Percentiles rank a stretch among this genome's conserved stretches.
phyloP scores from a whole-genome alignment of 805 yeast genomes.

The Dipodascopsis tothii region DNA sequence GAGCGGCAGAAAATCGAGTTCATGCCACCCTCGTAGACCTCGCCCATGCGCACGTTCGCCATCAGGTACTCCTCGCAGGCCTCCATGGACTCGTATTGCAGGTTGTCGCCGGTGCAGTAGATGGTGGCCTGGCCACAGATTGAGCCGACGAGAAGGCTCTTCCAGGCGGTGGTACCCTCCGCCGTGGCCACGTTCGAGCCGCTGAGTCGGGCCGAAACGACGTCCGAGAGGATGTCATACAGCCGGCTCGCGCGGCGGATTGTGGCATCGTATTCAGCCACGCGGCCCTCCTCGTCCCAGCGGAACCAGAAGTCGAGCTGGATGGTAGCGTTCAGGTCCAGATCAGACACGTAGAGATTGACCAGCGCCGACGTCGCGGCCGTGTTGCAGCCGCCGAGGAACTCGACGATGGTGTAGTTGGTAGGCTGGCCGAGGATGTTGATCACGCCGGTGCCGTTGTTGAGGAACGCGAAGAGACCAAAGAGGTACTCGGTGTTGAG shows the following conservation, averaged over 20 bases:
- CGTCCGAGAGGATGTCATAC: background rate
- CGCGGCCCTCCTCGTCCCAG: background rate
- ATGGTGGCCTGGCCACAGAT: background rate
- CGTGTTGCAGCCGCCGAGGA: background rate
- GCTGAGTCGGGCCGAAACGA: background rate
- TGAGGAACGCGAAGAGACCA: background rate
- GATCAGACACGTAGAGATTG: background rate
- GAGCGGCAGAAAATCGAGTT: constrained; percentile 1
- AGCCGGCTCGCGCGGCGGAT: background rate
- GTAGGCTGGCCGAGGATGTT: background rate
- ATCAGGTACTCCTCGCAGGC: background rate
- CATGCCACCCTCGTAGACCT: constrained; percentile 2
- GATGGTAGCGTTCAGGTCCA: background rate
- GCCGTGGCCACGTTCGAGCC: background rate
- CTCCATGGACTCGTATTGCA: background rate
- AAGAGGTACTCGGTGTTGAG: constrained; percentile 3
- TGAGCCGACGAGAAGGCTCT: background rate
- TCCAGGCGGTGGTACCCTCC: background rate
- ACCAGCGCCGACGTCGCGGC: background rate
- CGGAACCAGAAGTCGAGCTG: constrained; percentile 1
- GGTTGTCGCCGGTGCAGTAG: constrained; percentile 1
- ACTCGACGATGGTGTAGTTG: background rate
- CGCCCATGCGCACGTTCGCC: background rate
- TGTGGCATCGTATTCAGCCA: constrained; percentile 1
- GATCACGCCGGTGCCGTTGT: background rate